phyloP scores from a whole-genome alignment of 768 basidiomycete species.

The Infundibulicybe gibba region DNA sequence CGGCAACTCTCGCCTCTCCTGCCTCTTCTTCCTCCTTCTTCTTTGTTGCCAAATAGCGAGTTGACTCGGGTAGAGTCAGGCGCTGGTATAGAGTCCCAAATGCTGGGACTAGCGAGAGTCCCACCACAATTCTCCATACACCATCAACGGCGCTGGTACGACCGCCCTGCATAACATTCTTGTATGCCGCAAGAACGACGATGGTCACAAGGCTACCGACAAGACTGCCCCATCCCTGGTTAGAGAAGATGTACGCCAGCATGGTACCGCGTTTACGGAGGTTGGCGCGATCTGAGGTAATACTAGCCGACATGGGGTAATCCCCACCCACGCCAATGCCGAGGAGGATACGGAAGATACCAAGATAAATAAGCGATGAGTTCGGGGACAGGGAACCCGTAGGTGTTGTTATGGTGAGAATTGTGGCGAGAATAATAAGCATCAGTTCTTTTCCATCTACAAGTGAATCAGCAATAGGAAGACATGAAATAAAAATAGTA shows the following conservation, averaged over 20 bases:
- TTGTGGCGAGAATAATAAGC: conserved; percentile 77
- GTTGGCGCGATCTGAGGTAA: conserved; percentile 64
- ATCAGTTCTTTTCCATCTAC: conserved; percentile 76
- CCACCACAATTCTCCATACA: conserved; percentile 73
- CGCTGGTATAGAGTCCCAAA: conserved; percentile 75
- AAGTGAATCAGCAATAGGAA: neutral
- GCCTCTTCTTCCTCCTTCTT: conserved; percentile 19
- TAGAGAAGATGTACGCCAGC: conserved; percentile 74
- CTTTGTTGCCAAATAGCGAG: conserved; percentile 45
- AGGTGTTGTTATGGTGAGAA: conserved; percentile 62
- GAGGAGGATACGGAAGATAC: conserved; percentile 65
- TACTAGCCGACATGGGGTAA: conserved; percentile 72
- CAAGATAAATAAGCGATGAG: conserved; percentile 56
- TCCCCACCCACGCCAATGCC: conserved; percentile 81
- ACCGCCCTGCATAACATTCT: conserved; percentile 55
- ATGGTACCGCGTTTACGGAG: conserved; percentile 67
- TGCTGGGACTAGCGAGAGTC: conserved; percentile 73
- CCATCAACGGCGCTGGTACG: conserved; percentile 68
- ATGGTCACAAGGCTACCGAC: conserved; percentile 60
- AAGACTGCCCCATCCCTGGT: conserved; percentile 77
- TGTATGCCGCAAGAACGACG: conserved; percentile 62
- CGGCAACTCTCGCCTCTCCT: conserved; percentile 20
- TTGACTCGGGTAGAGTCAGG: conserved; percentile 68
- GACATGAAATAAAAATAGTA: neutral
- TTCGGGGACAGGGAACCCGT: conserved; percentile 56